A percentile compares a stretch with the other conserved stretches of the same genome.
These are phyloP conservation scores for Saccharomycopsis babjevae DNA, from an alignment of 805 yeast species.

Conservation along the genomic window DNA sequence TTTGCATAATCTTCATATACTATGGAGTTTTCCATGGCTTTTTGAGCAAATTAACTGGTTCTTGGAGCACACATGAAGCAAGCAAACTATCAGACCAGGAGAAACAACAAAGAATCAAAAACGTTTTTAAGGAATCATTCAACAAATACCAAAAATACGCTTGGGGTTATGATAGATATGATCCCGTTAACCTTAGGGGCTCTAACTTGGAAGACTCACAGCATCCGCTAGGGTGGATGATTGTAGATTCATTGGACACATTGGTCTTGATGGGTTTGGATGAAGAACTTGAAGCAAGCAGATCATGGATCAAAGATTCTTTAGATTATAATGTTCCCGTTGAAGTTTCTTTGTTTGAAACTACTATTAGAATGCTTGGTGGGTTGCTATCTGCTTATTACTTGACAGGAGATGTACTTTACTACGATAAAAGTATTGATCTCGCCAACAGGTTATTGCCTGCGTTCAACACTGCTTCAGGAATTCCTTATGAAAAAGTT, in stretches of 20 bases:
- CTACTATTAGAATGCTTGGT: slow-evolving; percentile 92
- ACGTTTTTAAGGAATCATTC: slow-evolving; percentile 73
- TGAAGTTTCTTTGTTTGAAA: slow-evolving; percentile 77
- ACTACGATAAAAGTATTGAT: slow-evolving; percentile 67
- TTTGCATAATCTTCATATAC: too few relatives aligned
- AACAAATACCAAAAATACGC: slow-evolving; percentile 60
- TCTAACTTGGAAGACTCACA: slow-evolving; percentile 59
- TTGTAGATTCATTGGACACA: slow-evolving; percentile 81
- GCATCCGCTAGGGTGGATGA: slow-evolving; percentile 81
- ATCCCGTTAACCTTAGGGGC: slow-evolving; percentile 53
- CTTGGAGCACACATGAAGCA: too few relatives aligned
- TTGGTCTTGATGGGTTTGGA: slow-evolving; percentile 61
- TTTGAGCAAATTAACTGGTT: neutral
- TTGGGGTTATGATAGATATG: slow-evolving; percentile 77
- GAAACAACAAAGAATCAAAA: slow-evolving; percentile 47
- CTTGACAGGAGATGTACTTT: slow-evolving; percentile 56
- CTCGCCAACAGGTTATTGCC: slow-evolving; percentile 65
- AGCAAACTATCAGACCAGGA: neutral
- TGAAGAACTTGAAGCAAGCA: slow-evolving; percentile 53
- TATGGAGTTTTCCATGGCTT: neutral
- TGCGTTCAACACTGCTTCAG: slow-evolving; percentile 55
- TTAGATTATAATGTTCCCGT: slow-evolving; percentile 63
- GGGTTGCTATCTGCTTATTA: slow-evolving; percentile 81
- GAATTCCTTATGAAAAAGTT: slow-evolving; percentile 72
- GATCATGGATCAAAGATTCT: slow-evolving; percentile 63